Conservation (phyloP, 495 filamentous ascomycete species). For the Rostrohypoxylon terebratum region DNA sequence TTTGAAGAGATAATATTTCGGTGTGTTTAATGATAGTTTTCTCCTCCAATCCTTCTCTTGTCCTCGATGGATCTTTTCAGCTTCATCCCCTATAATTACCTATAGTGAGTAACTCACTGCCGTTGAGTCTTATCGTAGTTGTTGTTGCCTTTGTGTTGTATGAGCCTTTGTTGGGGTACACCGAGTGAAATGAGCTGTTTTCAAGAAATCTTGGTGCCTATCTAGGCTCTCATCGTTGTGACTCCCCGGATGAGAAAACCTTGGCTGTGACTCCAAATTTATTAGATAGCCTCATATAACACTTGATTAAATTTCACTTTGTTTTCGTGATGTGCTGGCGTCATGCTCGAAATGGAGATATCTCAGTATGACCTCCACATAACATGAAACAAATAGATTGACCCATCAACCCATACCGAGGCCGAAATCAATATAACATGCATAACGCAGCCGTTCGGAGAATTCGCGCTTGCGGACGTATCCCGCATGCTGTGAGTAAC, state of each 20-base stretch:
- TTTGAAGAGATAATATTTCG: too few relatives aligned
- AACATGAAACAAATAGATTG: not conserved
- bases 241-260: not conserved
- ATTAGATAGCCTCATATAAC: not conserved
- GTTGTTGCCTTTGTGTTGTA: not conserved
- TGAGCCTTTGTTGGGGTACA: not conserved
- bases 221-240: not conserved
- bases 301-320: not conserved
- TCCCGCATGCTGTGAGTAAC: not conserved
- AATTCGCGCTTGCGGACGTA: not conserved
- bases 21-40: too few relatives aligned
- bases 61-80: not conserved
- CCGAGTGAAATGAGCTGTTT: not conserved
- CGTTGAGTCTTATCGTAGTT: not conserved
- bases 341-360: not conserved
- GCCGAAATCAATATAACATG: not conserved
- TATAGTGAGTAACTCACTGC: not conserved
- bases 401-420: not conserved
- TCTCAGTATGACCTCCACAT: not conserved
- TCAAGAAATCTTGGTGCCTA: not conserved
- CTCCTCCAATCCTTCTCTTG: not conserved
- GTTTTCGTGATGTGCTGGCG: not conserved
- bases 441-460: not conserved
- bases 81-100: not conserved
- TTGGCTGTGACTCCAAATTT: not conserved